These are phyloP conservation scores for Meyerozyma carpophila DNA, from an alignment of 1,139 yeast genomes.

Conservation along the genomic window DNA sequence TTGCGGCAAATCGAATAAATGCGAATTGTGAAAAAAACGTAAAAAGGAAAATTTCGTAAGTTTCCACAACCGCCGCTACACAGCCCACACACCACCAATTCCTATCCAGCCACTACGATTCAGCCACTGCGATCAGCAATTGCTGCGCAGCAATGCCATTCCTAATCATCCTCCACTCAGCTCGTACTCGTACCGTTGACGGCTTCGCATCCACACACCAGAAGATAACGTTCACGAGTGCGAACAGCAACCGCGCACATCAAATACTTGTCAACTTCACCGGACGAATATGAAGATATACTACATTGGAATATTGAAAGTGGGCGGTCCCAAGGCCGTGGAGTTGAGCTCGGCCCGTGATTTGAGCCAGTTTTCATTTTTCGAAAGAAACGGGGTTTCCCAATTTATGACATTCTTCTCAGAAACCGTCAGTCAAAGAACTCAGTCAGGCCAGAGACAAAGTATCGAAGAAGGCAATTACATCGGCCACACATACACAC, in stretches of 20 bases:
- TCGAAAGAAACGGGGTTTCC: conserved; percentile 69
- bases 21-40: too few relatives aligned
- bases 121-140: too few relatives aligned
- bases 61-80: too few relatives aligned
- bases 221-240: not conserved
- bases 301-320: conserved; percentile 81
- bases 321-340: conserved; percentile 55
- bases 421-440: conserved; percentile 85
- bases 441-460: conserved; percentile 87
- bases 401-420: conserved; percentile 96
- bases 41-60: too few relatives aligned
- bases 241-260: not conserved
- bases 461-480: conserved; percentile 90
- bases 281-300: conserved; percentile 66
- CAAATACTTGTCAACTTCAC: not conserved
- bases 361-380: conserved; percentile 78
- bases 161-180: too few relatives aligned
- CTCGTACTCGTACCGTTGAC: not conserved
- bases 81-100: too few relatives aligned
- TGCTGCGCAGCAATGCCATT: too few relatives aligned
- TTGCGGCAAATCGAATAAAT: too few relatives aligned
- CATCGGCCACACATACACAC: conserved; percentile 86
- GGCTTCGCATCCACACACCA: too few relatives aligned
- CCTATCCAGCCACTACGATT: too few relatives aligned
- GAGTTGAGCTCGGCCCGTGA: conserved; percentile 82